A percentile compares a stretch with the other conserved stretches of the same genome.
Conservation (phyloP, 1,284 basidiomycete genomes). For the Ganoderma resinaceum region DNA sequence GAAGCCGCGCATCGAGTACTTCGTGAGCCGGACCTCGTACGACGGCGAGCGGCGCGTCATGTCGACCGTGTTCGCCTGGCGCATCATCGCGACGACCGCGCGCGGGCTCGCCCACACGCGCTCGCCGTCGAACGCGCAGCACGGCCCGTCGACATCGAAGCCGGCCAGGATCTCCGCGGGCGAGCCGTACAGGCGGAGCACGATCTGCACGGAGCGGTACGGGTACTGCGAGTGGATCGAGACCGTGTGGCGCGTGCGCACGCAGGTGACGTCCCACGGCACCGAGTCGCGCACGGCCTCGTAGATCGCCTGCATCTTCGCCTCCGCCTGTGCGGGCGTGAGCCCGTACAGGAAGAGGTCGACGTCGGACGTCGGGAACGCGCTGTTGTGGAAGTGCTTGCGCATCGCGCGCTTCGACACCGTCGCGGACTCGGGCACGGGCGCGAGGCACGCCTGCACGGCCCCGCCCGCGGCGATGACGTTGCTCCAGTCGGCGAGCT, state of each 20-base stretch:
- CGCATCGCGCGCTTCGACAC: conserved; percentile 59
- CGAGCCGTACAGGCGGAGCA: conserved; percentile 60
- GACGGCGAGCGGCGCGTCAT: conserved; percentile 65
- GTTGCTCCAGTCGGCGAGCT: conserved; percentile 62
- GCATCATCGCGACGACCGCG: conserved; percentile 62
- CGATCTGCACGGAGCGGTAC: conserved; percentile 64
- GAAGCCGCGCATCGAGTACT: conserved; percentile 59
- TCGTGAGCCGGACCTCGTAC: conserved; percentile 66
- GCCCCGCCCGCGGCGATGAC: conserved; percentile 67
- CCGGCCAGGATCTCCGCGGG: conserved; percentile 68
- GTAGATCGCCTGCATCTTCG: conserved; percentile 61
- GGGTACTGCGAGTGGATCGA: conserved; percentile 72
- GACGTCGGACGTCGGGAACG: conserved; percentile 66
- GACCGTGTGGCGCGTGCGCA: conserved; percentile 66
- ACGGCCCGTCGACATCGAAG: conserved; percentile 68
- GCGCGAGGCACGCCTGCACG: conserved; percentile 60
- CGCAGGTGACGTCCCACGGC: conserved; percentile 69
- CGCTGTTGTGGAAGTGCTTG: conserved; percentile 59
- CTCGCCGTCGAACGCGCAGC: conserved; percentile 61
- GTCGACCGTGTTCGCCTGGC: conserved; percentile 65
- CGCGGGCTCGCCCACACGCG: conserved; percentile 65
- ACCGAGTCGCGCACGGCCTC: conserved; percentile 67
- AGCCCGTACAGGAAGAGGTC: conserved; percentile 68
- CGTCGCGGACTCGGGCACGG: conserved; percentile 53
- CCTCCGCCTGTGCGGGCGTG: conserved; percentile 61